These are phyloP conservation scores for Magnolia sinica DNA, from an alignment of 164 flowering plant genomes.

Conservation along the genomic window DNA sequence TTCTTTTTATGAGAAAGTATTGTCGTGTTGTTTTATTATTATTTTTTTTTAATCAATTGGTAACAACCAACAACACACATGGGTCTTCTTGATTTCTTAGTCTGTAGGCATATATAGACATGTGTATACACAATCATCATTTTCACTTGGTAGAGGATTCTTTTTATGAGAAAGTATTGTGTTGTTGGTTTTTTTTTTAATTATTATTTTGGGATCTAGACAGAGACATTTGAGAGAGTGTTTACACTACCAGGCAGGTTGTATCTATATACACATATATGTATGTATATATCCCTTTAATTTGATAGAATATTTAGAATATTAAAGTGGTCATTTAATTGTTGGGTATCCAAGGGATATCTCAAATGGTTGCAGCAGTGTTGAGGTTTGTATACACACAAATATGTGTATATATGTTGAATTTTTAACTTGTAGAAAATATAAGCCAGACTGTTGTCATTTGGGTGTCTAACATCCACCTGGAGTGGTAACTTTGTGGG, in stretches of 20 bases:
- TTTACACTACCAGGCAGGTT: neutral
- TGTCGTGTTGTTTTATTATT: neutral
- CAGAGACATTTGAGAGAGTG: neutral
- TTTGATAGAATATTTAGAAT: too few relatives aligned
- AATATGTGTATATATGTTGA: neutral
- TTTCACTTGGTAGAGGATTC: too few relatives aligned
- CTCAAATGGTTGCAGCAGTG: neutral
- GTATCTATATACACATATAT: neutral
- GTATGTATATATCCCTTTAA: neutral
- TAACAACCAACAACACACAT: constrained; percentile 23
- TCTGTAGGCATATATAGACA: too few relatives aligned
- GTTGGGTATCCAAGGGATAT: neutral
- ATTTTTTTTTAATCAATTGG: too few relatives aligned
- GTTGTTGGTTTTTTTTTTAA: neutral
- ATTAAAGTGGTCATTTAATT: neutral
- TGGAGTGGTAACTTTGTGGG: neutral
- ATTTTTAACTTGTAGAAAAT: too few relatives aligned
- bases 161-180: too few relatives aligned
- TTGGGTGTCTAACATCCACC: neutral
- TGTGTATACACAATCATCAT: too few relatives aligned
- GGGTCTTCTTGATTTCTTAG: constrained; percentile 13
- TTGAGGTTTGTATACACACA: neutral
- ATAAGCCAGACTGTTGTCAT: neutral
- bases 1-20: too few relatives aligned
- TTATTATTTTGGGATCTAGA: neutral